Base-by-base conservation (phyloP, 106 monocot species). In the Cymbidium sinense region DNA sequence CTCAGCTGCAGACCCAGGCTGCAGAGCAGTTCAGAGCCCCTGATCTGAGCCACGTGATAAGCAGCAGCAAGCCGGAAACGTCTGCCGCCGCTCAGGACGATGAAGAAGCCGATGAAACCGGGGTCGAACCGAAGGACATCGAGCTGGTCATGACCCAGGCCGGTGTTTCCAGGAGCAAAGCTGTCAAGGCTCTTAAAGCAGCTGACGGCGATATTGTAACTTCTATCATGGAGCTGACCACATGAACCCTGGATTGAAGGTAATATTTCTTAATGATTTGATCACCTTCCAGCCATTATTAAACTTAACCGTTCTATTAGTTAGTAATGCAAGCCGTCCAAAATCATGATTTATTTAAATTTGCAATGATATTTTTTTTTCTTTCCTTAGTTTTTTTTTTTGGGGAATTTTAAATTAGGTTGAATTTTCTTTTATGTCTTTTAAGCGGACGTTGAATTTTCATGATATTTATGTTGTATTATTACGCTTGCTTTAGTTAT, bases 121-220 rank as follows among this genome's bases (percentile, higher is more conserved):
- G 77, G 19, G 81, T 82, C 4, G 81, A 82, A 50, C 81, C 81
- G 9, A 76, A 77, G 70, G 81, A 82, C n/a, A 82, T 82, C n/a
- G 81, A 82, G 54, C 41, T 82, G 76, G 81, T 82, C 3, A 82
- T 82, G 81, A 82, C 81, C 6, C 81, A 82, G 67, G 81, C 81
- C 29, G 81, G 81, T 3, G 81, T 82, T 77, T 77, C 81, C 0
- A 76, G 76, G 70, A 10, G 76, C 13, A 82, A 77, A 34, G 81
- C 81, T 29, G 81, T 82, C 0, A 82, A 77, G 55, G 76, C 81
- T 1, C 81, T 82, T 21, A 82, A 58, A 75, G 76, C 76, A 35
- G 76, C 76, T 28, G 81, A 82, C 37, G 81, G 81, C 3, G 81
- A 82, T 64, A 82, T 82, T 70, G 81, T 82, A 4, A 52, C 76